Percentiles rank a stretch among this genome's conserved stretches.
These are phyloP conservation scores for Dalechampia spathulata DNA, from an alignment of 441 rosid species.

Conservation along the genomic window DNA sequence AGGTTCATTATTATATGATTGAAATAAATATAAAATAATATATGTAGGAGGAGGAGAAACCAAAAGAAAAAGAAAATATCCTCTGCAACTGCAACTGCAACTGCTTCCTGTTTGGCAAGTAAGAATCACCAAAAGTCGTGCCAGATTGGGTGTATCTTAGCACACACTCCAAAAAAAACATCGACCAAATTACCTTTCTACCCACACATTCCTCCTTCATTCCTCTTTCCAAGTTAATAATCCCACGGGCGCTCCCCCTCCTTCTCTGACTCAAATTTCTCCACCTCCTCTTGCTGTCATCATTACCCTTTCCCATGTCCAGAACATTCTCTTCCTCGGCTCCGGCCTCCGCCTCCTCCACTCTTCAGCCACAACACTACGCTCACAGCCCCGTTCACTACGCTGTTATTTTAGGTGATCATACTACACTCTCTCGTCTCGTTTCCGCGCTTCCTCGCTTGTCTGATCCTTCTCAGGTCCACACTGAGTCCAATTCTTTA, in stretches of 20 bases:
- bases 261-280: neutral
- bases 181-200: neutral
- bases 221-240: no score
- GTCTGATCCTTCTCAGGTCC: conserved; percentile 49
- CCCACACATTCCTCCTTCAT: neutral
- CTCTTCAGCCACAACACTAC: conserved; percentile 51
- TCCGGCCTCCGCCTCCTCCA: conserved; percentile 29
- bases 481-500: conserved; percentile 56
- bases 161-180: conserved; percentile 2
- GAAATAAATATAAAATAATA: no score
- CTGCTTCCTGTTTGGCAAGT: neutral
- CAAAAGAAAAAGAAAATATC: neutral
- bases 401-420: conserved; percentile 68
- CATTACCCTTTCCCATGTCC: conserved; percentile 4
- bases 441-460: conserved; percentile 60
- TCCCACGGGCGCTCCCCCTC: no score
- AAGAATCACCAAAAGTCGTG: conserved; percentile 13
- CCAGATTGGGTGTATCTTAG: conserved; percentile 13
- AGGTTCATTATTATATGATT: no score
- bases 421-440: conserved; percentile 44
- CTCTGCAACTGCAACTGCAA: neutral
- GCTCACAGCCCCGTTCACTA: conserved; percentile 72
- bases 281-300: neutral
- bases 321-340: conserved; percentile 11
- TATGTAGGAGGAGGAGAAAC: no score